These are phyloP conservation scores for Lipomyces mesembrius DNA, from an alignment of 805 yeast genomes.

Conservation along the genomic window DNA sequence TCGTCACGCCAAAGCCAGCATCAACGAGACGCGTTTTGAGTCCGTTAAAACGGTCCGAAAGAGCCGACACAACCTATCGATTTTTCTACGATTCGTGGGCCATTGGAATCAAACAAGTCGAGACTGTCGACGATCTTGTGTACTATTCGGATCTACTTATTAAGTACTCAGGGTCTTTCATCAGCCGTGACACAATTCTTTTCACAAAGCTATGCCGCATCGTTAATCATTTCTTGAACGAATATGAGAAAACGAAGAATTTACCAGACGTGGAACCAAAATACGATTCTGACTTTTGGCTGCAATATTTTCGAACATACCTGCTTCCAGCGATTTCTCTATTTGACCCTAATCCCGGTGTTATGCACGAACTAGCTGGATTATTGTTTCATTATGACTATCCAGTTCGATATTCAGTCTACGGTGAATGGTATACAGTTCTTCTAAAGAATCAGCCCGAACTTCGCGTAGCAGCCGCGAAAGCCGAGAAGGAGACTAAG, in stretches of 20 bases:
- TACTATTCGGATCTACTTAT: conserved; percentile 56
- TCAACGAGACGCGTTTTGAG: conserved; percentile 25
- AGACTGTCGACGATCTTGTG: conserved; percentile 53
- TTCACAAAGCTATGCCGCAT: conserved; percentile 66
- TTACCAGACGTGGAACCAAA: conserved; percentile 11
- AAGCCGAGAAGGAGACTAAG: conserved; percentile 78
- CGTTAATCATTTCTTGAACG: conserved; percentile 43
- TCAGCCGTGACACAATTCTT: conserved; percentile 56
- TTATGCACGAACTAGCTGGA: conserved; percentile 62
- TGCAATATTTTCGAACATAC: conserved; percentile 64
- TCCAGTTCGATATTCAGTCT: conserved; percentile 72
- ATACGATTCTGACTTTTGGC: conserved; percentile 52
- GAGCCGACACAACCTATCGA: conserved; percentile 23
- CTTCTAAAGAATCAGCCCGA: conserved; percentile 59
- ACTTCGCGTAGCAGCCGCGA: conserved; percentile 62
- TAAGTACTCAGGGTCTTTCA: conserved; percentile 58
- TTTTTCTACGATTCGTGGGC: conserved; percentile 53
- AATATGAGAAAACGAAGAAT: conserved; percentile 28
- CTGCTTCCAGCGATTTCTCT: conserved; percentile 66
- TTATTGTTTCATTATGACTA: conserved; percentile 60
- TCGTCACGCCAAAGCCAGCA: conserved; percentile 15
- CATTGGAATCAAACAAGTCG: conserved; percentile 48
- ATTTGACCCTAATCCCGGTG: conserved; percentile 60
- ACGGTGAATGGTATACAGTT: conserved; percentile 73
- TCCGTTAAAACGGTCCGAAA: conserved; percentile 29